Evolutionary conservation across 163 green algal species (phyloP), one percentile per base, ranked within the genome.

Genomic region (Trebouxiophyceae sp.): DNA sequence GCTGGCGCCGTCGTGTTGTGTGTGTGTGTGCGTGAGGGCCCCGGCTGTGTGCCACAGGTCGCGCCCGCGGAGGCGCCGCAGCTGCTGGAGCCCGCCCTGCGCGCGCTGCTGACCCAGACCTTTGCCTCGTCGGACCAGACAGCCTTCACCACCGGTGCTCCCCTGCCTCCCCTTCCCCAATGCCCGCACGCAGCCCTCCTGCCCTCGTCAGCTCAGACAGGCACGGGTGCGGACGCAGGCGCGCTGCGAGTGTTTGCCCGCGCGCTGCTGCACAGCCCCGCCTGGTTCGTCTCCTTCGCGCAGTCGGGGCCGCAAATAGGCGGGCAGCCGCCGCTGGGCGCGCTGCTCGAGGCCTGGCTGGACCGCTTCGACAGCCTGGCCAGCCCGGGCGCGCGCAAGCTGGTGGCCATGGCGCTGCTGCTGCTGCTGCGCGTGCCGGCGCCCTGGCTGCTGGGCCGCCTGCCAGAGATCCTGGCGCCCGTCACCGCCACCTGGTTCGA

Each of bases 401-500:
- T 85, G 5, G 55, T 30, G 22, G 80, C 77, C 19, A 59, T 84
- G 44, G 80, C 70, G n/a, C 66, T 87, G 30, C 74, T 60, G 22
- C 57, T 67, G 44, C 57, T 80, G 66, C 69, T 85, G 19, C 57
- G 66, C 2, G 24, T 73, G 32, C 78, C 71, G 3, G 20, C 77
- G 47, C 64, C 69, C 5, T 58, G 34, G 6, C 8, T 87, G n/a
- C 54, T 79, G 54, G 58, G 72, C 6, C 47, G 61, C 8, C 63
- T 81, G 23, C 67, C 79, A 28, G 31, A 57, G 27, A 68, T 81
- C 23, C 64, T 69, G 3, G 69, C 71, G 12, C 54, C 69, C 65
- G 55, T 81, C 28, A 78, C 71, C n/a, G 63, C 65, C 2, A 71
- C 79, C 16, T 85, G 75, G 71, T 76, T 73, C 50, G 78, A 81